Percentiles rank a stretch among this genome's conserved stretches.
These are phyloP conservation scores for Jimgerdemannia flammicorona DNA, from an alignment of 192 early-diverging fungal genomes.

Conservation along the genomic window DNA sequence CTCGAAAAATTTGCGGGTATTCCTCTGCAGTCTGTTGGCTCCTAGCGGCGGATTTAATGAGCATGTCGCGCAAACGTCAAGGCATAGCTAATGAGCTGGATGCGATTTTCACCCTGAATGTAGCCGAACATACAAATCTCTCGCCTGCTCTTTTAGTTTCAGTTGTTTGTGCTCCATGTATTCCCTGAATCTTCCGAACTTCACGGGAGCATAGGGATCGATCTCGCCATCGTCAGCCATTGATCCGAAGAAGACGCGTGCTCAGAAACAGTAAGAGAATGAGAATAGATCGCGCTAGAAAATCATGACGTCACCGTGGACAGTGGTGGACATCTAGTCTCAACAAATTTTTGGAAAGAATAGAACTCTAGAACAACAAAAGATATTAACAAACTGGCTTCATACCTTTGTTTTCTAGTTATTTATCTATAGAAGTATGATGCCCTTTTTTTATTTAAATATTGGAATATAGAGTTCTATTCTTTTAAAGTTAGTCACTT, in stretches of 20 bases:
- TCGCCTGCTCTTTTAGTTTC: slow-evolving; percentile 46
- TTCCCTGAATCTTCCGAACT: slow-evolving; percentile 41
- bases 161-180: slow-evolving; percentile 47
- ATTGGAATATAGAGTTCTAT: too few species aligned
- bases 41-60: not conserved
- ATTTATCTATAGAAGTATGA: too few species aligned
- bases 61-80: not conserved
- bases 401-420: too few species aligned
- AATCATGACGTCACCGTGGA: too few species aligned
- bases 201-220: slow-evolving; percentile 37
- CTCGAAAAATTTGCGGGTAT: slow-evolving; percentile 32
- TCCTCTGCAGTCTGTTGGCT: slow-evolving; percentile 18
- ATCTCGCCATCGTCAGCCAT: not conserved
- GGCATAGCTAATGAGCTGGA: not conserved
- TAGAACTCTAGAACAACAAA: too few species aligned
- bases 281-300: too few species aligned
- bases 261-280: too few species aligned
- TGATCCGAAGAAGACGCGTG: not conserved
- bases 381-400: too few species aligned
- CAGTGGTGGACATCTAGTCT: too few species aligned
- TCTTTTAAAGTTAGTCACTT: too few species aligned
- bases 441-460: too few species aligned
- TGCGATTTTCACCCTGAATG: not conserved
- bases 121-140: slow-evolving; percentile 25
- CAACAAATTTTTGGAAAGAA: too few species aligned